phyloP scores from a whole-genome alignment of 1,284 basidiomycete species.

The Vanrija sp. region DNA sequence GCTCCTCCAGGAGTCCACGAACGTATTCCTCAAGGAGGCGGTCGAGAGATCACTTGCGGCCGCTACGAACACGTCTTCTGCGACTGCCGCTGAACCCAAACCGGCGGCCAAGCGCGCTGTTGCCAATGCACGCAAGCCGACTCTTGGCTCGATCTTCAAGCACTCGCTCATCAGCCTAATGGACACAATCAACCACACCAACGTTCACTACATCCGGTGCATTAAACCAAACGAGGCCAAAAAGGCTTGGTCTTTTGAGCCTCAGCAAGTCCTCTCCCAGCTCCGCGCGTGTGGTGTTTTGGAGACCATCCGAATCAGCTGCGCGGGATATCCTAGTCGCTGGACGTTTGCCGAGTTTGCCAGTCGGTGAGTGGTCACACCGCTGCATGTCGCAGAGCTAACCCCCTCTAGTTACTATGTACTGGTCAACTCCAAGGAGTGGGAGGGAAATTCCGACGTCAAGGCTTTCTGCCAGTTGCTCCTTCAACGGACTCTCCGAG shows the following conservation, averaged over 20 bases:
- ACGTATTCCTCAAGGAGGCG: conserved; percentile 90
- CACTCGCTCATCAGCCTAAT: conserved; percentile 88
- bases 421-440: conserved; percentile 81
- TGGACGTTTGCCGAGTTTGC: conserved; percentile 99
- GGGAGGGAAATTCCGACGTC: conserved; percentile 69
- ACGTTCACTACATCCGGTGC: conserved; percentile 98
- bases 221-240: conserved; percentile 99
- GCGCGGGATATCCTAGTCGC: conserved; percentile 96
- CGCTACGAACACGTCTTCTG: conserved; percentile 37
- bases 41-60: conserved; percentile 81
- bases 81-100: neutral
- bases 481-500: conserved; percentile 78
- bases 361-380: conserved; percentile 75
- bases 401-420: conserved; percentile 76
- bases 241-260: conserved; percentile 92
- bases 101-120: conserved; percentile 51
- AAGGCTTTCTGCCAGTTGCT: conserved; percentile 79
- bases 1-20: conserved; percentile 78
- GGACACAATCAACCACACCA: conserved; percentile 95
- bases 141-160: conserved; percentile 98
- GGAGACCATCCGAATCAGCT: conserved; percentile 98
- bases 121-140: conserved; percentile 68
- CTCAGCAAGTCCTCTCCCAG: conserved; percentile 93
- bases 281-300: conserved; percentile 97
- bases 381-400: neutral